Conservation (phyloP, 2,329 filamentous ascomycete genomes). For the Botrytis hyacinthi region DNA sequence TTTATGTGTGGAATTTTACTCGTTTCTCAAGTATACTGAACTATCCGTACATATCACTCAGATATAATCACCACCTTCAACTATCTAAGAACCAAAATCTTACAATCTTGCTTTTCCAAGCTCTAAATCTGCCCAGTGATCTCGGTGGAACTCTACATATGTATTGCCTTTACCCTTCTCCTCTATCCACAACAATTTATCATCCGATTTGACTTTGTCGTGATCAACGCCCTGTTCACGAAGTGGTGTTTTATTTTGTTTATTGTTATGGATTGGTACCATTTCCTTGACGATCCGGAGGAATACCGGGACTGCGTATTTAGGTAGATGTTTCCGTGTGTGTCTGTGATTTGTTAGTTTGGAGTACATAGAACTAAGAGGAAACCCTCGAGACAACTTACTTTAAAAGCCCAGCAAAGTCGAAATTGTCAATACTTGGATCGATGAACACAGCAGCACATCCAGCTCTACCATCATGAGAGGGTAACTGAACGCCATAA, state of each 20-base stretch:
- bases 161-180: conserved; percentile 51
- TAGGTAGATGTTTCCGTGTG: conserved; percentile 59
- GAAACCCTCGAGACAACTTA: conserved; percentile 34
- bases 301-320: conserved; percentile 75
- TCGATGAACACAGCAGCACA: conserved; percentile 62
- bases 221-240: conserved; percentile 66
- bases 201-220: conserved; percentile 44
- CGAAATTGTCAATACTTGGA: conserved; percentile 50
- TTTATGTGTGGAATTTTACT: neutral
- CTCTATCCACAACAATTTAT: conserved; percentile 56
- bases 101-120: conserved; percentile 47
- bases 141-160: conserved; percentile 57
- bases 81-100: neutral
- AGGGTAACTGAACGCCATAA: conserved; percentile 64
- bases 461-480: conserved; percentile 67
- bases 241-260: conserved; percentile 74
- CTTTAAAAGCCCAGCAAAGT: conserved; percentile 58
- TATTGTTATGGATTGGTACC: conserved; percentile 71
- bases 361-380: neutral
- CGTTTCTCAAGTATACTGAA: neutral
- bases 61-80: neutral
- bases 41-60: neutral
- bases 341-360: conserved; percentile 42
- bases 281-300: conserved; percentile 58
- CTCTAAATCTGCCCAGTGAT: conserved; percentile 56